Base-by-base conservation (phyloP, 2,329 filamentous ascomycete species). In the Thielaviopsis euricoi region DNA sequence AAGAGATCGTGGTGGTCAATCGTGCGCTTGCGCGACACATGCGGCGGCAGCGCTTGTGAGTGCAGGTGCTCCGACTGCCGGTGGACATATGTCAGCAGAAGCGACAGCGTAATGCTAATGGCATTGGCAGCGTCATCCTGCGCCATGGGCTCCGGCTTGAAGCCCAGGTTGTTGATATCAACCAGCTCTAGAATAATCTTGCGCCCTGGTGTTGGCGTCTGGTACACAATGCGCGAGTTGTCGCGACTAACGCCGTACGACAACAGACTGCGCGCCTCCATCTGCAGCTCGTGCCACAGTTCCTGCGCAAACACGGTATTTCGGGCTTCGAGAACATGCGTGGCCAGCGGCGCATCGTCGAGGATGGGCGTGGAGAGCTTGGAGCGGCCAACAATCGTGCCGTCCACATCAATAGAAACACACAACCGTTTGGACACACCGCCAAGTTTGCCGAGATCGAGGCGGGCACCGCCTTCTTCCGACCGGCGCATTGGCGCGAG, bases 251-350 rank as follows among this genome's bases (percentile, higher is more conserved):
- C 83, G 10, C 84, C 81, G 61, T 87, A 83, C 12, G 83, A 81
- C 2, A 84, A 76, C 22, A 95, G 74, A 0, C 77, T 77, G 17
- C 89, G 84, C 0, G 86, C 83, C 70, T 98, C 93, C 19, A 88
- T 79, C 56, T 85, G 83, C 60, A 97, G 75, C 70, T 98, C 93
- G 64, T 95, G 83, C 78, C 89, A 96, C 1, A 98, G 73, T 67
- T 98, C 93, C 66, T 90, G 84, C 26, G 87, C 82, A 64, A 87
- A 89, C 21, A 91, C 76, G 54, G 86, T 88, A 68, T 93, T 86
- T 58, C 87, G 78, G 2, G 87, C 86, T 64, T 87, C 80, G 19
- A 84, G 79, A 33, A 94, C 86, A 10, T 83, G 77, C 29, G 81
- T 75, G 63, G 88, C 81, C 9, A 90, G 72, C 1, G 78, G 74